Percentiles rank a stretch among this genome's conserved stretches.
phyloP scores from a whole-genome alignment of 2,329 filamentous ascomycete species.

The Fusarium beomiforme region DNA sequence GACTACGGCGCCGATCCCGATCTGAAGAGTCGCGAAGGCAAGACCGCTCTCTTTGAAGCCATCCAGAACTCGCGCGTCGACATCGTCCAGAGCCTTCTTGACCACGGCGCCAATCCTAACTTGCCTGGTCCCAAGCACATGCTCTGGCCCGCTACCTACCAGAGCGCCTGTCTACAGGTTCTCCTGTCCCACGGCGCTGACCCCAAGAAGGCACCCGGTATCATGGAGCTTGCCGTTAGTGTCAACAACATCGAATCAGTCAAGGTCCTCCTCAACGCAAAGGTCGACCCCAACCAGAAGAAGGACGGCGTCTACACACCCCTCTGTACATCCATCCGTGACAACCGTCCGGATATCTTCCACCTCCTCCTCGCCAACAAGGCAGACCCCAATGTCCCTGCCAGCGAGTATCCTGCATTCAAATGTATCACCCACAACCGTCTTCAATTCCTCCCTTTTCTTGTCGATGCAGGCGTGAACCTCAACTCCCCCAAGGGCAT shows the following conservation, averaged over 20 bases:
- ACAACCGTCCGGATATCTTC: constrained; percentile 71
- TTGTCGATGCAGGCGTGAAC: constrained; percentile 69
- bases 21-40: constrained; percentile 67
- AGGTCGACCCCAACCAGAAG: constrained; percentile 68
- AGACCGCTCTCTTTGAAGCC: constrained; percentile 71
- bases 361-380: constrained; percentile 65
- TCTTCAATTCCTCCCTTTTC: constrained; percentile 66
- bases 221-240: constrained; percentile 71
- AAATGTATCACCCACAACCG: constrained; percentile 75
- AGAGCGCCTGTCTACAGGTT: constrained; percentile 66
- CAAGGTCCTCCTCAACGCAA: constrained; percentile 64
- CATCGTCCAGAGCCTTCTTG: constrained; percentile 59
- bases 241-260: constrained; percentile 72
- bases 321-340: constrained; percentile 73
- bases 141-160: constrained; percentile 72
- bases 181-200: constrained; percentile 70
- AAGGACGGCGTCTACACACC: constrained; percentile 76
- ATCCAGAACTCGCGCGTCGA: constrained; percentile 66
- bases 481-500: constrained; percentile 71
- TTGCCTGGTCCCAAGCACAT: constrained; percentile 75
- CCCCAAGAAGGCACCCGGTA: constrained; percentile 66
- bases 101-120: constrained; percentile 73
- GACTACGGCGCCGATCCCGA: constrained; percentile 69
- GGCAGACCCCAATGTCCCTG: constrained; percentile 70
- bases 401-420: constrained; percentile 72